A percentile compares a stretch with the other conserved stretches of the same genome.
These are phyloP conservation scores for Clonostachys sp. DNA, from an alignment of 2,329 filamentous ascomycete genomes.

Conservation along the genomic window DNA sequence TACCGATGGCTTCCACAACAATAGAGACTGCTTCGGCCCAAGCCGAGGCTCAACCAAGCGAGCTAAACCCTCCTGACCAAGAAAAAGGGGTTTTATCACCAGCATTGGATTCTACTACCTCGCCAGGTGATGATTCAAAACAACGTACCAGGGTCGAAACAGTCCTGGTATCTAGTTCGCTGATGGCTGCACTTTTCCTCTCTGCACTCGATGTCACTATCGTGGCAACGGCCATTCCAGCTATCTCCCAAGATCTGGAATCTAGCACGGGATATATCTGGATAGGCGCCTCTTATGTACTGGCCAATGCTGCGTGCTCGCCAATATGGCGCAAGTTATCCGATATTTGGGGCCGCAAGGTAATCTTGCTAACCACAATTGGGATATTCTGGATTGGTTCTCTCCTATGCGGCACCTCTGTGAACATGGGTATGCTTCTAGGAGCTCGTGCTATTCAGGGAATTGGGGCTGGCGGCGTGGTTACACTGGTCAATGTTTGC, in stretches of 20 bases:
- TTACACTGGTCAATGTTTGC: slow-evolving; percentile 48
- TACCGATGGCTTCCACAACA: no score
- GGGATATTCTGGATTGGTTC: slow-evolving; percentile 47
- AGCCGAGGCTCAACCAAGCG: no score
- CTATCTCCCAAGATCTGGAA: slow-evolving; percentile 52
- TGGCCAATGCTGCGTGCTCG: slow-evolving; percentile 63
- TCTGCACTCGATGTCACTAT: slow-evolving; percentile 50
- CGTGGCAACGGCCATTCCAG: slow-evolving; percentile 57
- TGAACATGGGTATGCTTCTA: slow-evolving; percentile 24
- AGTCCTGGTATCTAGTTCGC: no score
- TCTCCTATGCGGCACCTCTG: slow-evolving; percentile 33
- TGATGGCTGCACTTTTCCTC: slow-evolving; percentile 24
- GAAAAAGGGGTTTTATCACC: no score
- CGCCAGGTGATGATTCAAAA: no score
- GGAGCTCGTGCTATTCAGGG: slow-evolving; percentile 44
- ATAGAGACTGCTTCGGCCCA: no score
- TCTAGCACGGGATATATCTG: slow-evolving; percentile 69
- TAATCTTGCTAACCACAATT: slow-evolving; percentile 40
- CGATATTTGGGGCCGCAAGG: slow-evolving; percentile 55
- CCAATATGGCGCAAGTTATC: slow-evolving; percentile 67
- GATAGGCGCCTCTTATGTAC: slow-evolving; percentile 71
- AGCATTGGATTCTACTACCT: no score
- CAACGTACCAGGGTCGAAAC: no score
- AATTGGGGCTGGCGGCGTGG: slow-evolving; percentile 44
- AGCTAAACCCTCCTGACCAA: no score